Evolutionary conservation across 805 yeast genomes (phyloP).

Genomic region (Priceomyces carsonii): DNA sequence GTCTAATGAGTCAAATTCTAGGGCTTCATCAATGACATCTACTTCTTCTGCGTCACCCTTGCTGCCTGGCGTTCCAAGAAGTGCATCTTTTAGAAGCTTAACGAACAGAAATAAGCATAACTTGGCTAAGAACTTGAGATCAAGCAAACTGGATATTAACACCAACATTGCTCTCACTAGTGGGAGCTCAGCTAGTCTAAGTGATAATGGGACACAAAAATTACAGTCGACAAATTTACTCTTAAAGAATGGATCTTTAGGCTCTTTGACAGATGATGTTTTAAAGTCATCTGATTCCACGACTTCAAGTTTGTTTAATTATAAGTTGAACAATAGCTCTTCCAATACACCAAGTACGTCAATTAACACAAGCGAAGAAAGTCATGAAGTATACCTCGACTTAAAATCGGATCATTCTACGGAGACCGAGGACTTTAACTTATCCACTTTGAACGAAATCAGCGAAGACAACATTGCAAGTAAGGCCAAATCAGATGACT

Average conservation of each 20-base stretch:
- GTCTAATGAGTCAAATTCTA: conserved; percentile 6
- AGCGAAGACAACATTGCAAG: conserved; percentile 4
- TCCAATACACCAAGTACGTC: conserved; percentile 36
- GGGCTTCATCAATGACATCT: conserved; percentile 10
- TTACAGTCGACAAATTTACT: conserved; percentile 8
- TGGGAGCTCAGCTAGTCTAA: not conserved
- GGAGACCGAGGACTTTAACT: conserved; percentile 4
- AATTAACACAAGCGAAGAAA: conserved; percentile 15
- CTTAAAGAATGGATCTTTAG: conserved; percentile 3
- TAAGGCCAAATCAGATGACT: no score
- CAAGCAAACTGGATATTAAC: conserved; percentile 24
- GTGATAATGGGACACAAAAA: conserved; percentile 1
- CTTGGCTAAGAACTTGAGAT: conserved; percentile 23
- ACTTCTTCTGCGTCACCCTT: conserved; percentile 6
- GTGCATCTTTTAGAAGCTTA: conserved; percentile 15
- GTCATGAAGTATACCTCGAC: conserved; percentile 1
- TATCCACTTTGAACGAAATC: conserved; percentile 5
- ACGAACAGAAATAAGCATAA: conserved; percentile 19
- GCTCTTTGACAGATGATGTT: conserved; percentile 3
- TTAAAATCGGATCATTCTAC: not conserved
- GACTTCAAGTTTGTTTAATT: conserved; percentile 23
- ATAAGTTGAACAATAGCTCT: conserved; percentile 20
- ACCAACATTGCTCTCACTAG: conserved; percentile 18
- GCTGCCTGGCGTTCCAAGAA: conserved; percentile 7
- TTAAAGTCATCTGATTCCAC: conserved; percentile 15